A percentile compares a stretch with the other conserved stretches of the same genome.
Evolutionary conservation across 148 eudicot genomes (phyloP).

Genomic region (Cornus controversa): DNA sequence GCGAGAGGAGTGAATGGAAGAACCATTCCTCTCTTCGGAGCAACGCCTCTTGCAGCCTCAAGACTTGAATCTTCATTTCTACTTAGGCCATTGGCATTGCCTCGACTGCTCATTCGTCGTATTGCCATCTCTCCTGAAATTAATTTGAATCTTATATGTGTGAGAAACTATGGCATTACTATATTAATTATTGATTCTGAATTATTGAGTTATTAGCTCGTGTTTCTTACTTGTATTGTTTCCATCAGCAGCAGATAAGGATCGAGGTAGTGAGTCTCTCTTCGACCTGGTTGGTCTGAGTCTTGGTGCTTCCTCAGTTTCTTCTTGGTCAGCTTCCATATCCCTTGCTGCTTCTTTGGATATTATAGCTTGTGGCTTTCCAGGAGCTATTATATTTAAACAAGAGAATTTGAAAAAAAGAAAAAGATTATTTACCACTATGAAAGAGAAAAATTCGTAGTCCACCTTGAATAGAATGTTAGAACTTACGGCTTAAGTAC

Average conservation of each 20-base stretch:
- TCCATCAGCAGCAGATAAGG: conserved; percentile 37
- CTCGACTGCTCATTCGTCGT: conserved; percentile 34
- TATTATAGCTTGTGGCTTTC: conserved; percentile 31
- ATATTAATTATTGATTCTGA: neutral
- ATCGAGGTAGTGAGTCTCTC: conserved; percentile 24
- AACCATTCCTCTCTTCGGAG: conserved; percentile 56
- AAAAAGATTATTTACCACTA: neutral
- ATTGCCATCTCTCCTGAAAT: conserved; percentile 45
- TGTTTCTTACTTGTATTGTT: conserved; percentile 38
- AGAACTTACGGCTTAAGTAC: conserved; percentile 74
- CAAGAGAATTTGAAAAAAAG: neutral
- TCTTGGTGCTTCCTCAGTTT: conserved; percentile 35
- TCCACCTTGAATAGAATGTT: neutral
- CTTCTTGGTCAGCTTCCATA: conserved; percentile 39
- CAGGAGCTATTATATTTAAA: conserved; percentile 18
- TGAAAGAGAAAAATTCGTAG: neutral
- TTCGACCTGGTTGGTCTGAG: conserved; percentile 32
- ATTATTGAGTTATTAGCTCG: neutral
- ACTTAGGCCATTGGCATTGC: conserved; percentile 22
- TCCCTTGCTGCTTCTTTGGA: conserved; percentile 35
- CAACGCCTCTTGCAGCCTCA: conserved; percentile 27
- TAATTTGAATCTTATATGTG: neutral
- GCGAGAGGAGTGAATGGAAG: conserved; percentile 56
- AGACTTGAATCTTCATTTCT: conserved; percentile 33
- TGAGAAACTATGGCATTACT: neutral